A percentile compares a stretch with the other conserved stretches of the same genome.
Conservation (phyloP, 306 rosid species). For the Heteromeles arbutifolia region DNA sequence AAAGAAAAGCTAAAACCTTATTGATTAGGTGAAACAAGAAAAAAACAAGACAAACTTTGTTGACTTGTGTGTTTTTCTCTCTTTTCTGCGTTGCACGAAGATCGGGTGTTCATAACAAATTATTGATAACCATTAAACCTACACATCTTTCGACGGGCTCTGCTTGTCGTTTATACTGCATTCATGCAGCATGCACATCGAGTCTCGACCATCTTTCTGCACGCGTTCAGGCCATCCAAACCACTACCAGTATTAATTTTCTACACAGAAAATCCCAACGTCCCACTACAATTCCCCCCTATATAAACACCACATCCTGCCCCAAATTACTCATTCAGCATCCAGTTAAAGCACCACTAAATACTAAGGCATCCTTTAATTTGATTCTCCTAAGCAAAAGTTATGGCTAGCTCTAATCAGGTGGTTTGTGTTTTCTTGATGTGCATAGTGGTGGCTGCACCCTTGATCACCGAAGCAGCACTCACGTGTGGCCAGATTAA, state of each 20-base stretch:
- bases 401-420: slow-evolving; percentile 4
- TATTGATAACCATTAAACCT: neutral
- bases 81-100: neutral
- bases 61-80: neutral
- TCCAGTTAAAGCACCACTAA: neutral
- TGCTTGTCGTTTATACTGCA: neutral
- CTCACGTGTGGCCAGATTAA: slow-evolving; percentile 21
- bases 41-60: neutral
- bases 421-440: slow-evolving; percentile 15
- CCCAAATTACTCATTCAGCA: neutral
- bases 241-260: neutral
- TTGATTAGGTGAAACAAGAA: neutral
- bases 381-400: neutral
- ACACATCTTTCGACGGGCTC: slow-evolving; percentile 3
- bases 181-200: neutral
- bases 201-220: neutral
- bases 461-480: slow-evolving; percentile 1
- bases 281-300: neutral
- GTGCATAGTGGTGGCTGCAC: slow-evolving; percentile 7
- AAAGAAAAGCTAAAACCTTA: no score
- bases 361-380: neutral
- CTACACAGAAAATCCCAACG: neutral
- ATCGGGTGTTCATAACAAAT: neutral
- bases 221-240: neutral
- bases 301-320: neutral